Evolutionary conservation across 2,329 filamentous ascomycete genomes (phyloP), one percentile per base, ranked within the genome.

Genomic region (Alternaria sp.): DNA sequence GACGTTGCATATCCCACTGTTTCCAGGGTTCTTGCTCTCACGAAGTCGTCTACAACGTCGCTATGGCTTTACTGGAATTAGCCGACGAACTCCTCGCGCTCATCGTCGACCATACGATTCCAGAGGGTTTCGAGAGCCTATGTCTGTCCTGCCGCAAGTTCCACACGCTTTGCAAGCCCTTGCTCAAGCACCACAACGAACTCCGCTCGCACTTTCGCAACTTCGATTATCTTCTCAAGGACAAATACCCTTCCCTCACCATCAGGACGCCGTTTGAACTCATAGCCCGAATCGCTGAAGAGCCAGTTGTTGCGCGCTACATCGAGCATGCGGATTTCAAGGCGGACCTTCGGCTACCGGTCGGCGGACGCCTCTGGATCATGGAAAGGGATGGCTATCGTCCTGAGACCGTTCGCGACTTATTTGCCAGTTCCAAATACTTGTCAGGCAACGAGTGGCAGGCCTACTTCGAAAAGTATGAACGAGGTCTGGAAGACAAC

Each of bases 231-330:
- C 32, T 23, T 46, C 17, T 45, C 50, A 59, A 59, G 49, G 47
- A 40, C 36, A 30, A 15, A 61, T 10, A 61, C 46, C 46, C 57
- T 52, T 59, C 47, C n/a, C 25, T 59, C 44, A 54, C 44, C n/a
- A 62, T 65, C 56, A 60, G 60, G 40, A 57, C 60, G 54, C 60
- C 56, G 26, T 66, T 66, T 61, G 63, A 63, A 51, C 63, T 66
- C 19, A 63, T 66, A 54, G 50, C 60, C 55, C 60, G 60, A 23
- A 66, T 66, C 63, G 63, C 60, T 57, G 49, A 63, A 63, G 60
- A 66, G 60, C 63, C 63, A 60, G 30, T 66, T 46, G 63, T 66
- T 63, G 56, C 63, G 44, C 63, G 63, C 60, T 66, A 66, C 63
- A 66, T 66, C 25, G 17, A 60, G 60, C 56, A 63, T 60, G 63